A percentile compares a stretch with the other conserved stretches of the same genome.
Conservation (phyloP, 176 grass and related monocot species). For the Chrysopogon serrulatus region DNA sequence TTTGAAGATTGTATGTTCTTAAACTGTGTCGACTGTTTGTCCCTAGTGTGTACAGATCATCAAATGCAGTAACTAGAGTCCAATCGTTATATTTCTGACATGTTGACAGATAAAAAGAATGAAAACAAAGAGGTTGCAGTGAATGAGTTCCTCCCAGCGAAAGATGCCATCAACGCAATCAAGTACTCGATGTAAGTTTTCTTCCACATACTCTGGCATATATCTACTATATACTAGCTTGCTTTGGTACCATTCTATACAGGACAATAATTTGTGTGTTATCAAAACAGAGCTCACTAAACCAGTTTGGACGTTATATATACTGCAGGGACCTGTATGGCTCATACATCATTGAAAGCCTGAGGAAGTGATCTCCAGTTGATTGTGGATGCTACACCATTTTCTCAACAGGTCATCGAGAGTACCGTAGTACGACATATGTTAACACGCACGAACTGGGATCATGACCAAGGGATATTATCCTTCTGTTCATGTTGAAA, state of each 20-base stretch:
- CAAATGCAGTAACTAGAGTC: not conserved
- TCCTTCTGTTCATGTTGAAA: constrained; percentile 13
- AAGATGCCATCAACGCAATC: constrained; percentile 71
- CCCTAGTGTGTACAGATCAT: constrained; percentile 13
- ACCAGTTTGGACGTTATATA: not conserved
- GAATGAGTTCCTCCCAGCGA: constrained; percentile 93
- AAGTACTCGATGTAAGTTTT: constrained; percentile 87
- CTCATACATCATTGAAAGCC: constrained; percentile 69
- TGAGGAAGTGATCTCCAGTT: constrained; percentile 63
- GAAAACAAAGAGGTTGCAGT: constrained; percentile 98
- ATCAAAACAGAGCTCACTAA: not conserved
- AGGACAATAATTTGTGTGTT: not conserved
- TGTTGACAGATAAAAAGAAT: constrained; percentile 87
- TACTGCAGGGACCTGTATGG: constrained; percentile 77
- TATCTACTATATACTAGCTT: not conserved
- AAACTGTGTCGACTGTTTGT: not conserved
- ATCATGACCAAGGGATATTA: constrained; percentile 10
- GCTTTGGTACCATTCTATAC: not conserved
- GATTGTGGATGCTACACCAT: constrained; percentile 5
- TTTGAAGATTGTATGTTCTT: constrained; percentile 88
- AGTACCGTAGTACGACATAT: not conserved
- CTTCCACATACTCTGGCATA: not conserved
- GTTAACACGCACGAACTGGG: constrained; percentile 21
- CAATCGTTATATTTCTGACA: not conserved
- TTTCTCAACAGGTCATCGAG: not conserved